Conservation (phyloP, 352 stramenopile species). For the Phytophthora europaea region DNA sequence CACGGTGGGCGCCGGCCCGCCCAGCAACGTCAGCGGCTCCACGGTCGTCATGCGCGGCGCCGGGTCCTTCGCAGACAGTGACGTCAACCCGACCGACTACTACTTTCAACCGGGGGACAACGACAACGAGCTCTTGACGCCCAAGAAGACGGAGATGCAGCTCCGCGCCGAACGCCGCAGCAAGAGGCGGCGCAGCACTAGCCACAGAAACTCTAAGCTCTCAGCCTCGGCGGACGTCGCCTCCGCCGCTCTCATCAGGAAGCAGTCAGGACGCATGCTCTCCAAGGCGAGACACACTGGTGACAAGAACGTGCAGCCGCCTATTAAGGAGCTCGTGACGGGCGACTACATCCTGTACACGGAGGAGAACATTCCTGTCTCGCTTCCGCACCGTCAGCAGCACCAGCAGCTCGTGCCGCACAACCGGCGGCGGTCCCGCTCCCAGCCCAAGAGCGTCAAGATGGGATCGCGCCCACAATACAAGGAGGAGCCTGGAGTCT, state of each 20-base stretch:
- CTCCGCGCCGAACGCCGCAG: slow-evolving; percentile 3
- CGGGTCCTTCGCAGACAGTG: slow-evolving; percentile 47
- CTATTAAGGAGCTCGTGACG: slow-evolving; percentile 40
- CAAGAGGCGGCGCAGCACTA: slow-evolving; percentile 24
- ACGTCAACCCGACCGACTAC: slow-evolving; percentile 44
- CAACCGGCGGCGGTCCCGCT: slow-evolving; percentile 25
- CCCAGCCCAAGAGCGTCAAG: slow-evolving; percentile 30
- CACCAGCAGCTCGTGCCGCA: slow-evolving; percentile 33
- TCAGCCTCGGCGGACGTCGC: slow-evolving; percentile 1
- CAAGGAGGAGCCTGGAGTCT: slow-evolving; percentile 51
- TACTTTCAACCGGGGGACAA: slow-evolving; percentile 27
- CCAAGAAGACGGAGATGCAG: slow-evolving; percentile 21
- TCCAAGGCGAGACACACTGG: slow-evolving; percentile 36
- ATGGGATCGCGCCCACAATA: slow-evolving; percentile 23
- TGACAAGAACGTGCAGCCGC: slow-evolving; percentile 33
- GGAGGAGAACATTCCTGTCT: slow-evolving; percentile 39
- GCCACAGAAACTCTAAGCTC: slow-evolving; percentile 24
- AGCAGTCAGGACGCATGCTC: slow-evolving; percentile 65
- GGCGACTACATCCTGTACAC: slow-evolving; percentile 49
- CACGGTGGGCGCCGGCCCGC: slow-evolving; percentile 6
- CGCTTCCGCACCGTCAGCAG: slow-evolving; percentile 34
- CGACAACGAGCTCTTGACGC: slow-evolving; percentile 24
- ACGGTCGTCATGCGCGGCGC: slow-evolving; percentile 50
- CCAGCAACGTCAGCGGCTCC: slow-evolving; percentile 34
- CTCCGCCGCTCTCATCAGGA: slow-evolving; percentile 57